Percentiles rank a stretch among this genome's conserved stretches.
phyloP scores from a whole-genome alignment of 129 eudicot species.

The Tagetes erecta region DNA sequence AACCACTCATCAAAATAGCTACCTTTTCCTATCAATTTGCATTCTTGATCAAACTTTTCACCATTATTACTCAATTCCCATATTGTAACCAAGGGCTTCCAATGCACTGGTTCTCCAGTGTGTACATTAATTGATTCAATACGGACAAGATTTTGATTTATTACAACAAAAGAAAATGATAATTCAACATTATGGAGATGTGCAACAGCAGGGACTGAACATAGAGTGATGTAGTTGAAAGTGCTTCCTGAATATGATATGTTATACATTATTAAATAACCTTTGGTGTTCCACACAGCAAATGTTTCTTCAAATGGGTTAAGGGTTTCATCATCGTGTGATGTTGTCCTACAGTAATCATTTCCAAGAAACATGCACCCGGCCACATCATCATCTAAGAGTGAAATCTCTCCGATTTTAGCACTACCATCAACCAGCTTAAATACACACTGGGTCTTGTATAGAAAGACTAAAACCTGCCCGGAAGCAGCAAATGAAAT shows the following conservation, averaged over 20 bases:
- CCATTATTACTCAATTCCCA: constrained; percentile 55
- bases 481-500: constrained; percentile 63
- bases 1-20: constrained; percentile 56
- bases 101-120: constrained; percentile 49
- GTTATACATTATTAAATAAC: constrained; percentile 51
- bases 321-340: constrained; percentile 23
- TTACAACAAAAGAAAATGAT: constrained; percentile 52
- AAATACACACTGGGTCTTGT: constrained; percentile 58
- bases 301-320: constrained; percentile 45
- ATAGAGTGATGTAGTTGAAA: constrained; percentile 50
- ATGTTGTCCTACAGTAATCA: constrained; percentile 20
- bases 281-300: constrained; percentile 77
- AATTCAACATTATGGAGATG: constrained; percentile 48
- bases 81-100: constrained; percentile 72
- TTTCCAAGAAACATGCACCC: constrained; percentile 77
- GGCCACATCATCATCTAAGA: constrained; percentile 46
- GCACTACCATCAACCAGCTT: constrained; percentile 53
- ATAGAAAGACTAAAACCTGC: constrained; percentile 61
- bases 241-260: constrained; percentile 57
- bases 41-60: constrained; percentile 36
- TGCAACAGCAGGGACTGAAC: constrained; percentile 53
- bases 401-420: constrained; percentile 62
- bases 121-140: constrained; percentile 62
- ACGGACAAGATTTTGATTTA: constrained; percentile 55
- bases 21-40: constrained; percentile 57